phyloP scores from a whole-genome alignment of 768 basidiomycete species.

The Phylloporus sp. region DNA sequence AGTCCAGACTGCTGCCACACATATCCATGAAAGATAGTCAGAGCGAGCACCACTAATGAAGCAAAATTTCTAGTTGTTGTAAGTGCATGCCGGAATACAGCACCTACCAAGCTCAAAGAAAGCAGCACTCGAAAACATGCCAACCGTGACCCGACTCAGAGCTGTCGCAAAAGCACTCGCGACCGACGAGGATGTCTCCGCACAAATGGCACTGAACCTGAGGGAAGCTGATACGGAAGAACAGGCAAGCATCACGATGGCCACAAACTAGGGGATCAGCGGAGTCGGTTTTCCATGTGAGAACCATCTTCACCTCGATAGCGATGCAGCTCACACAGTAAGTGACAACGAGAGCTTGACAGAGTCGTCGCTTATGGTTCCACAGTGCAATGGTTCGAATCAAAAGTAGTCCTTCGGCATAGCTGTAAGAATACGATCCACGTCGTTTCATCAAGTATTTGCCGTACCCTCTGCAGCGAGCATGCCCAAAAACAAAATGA shows the following conservation, averaged over 20 bases:
- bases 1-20: not conserved
- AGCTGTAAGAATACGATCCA: not conserved
- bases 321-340: not conserved
- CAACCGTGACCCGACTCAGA: constrained; percentile 5
- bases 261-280: not conserved
- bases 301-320: not conserved
- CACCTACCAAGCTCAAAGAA: constrained; percentile 12
- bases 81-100: not conserved
- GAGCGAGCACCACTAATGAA: constrained; percentile 2
- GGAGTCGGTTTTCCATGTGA: not conserved
- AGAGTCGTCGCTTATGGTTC: not conserved
- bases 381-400: constrained; percentile 10
- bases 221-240: constrained; percentile 1
- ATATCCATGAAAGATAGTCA: constrained; percentile 5
- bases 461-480: constrained; percentile 5
- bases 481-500: constrained; percentile 8
- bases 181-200: not conserved
- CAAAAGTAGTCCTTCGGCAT: constrained; percentile 7
- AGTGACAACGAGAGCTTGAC: not conserved
- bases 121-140: constrained; percentile 9
- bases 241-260: constrained; percentile 5
- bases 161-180: not conserved
- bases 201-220: constrained; percentile 5
- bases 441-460: not conserved
- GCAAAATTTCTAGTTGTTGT: not conserved